These are phyloP conservation scores for Pseudoscleropodium purum DNA, from an alignment of 225 moss, liverwort and hornwort species.

Conservation along the genomic window DNA sequence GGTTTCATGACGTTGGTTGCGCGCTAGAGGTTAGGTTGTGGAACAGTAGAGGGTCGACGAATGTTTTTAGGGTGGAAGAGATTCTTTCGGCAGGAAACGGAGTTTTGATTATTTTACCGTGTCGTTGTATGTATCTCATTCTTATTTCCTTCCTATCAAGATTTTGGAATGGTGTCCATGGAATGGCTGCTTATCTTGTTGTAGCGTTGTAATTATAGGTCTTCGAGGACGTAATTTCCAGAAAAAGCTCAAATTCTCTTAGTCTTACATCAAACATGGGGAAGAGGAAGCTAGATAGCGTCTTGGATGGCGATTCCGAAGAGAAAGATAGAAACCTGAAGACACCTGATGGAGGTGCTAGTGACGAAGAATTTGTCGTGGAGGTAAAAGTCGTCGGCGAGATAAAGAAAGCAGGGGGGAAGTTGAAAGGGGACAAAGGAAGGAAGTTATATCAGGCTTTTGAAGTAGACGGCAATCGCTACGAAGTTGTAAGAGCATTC, in stretches of 20 bases:
- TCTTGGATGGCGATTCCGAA: slow-evolving; percentile 27
- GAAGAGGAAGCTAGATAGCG: slow-evolving; percentile 39
- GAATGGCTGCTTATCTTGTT: background rate
- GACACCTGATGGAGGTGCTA: slow-evolving; percentile 30
- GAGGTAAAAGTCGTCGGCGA: slow-evolving; percentile 57
- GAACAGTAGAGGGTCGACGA: background rate
- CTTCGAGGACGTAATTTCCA: background rate
- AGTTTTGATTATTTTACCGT: background rate
- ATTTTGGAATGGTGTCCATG: background rate
- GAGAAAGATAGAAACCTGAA: slow-evolving; percentile 38
- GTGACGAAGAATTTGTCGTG: slow-evolving; percentile 44
- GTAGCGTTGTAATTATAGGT: background rate
- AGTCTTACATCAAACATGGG: slow-evolving; percentile 20
- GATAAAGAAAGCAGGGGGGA: slow-evolving; percentile 45
- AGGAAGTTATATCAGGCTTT: slow-evolving; percentile 42
- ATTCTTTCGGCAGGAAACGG: background rate
- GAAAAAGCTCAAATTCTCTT: background rate
- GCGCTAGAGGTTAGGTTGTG: background rate
- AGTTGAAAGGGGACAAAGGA: slow-evolving; percentile 43
- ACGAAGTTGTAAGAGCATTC: slow-evolving; percentile 43
- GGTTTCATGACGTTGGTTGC: background rate
- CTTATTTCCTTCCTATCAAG: background rate
- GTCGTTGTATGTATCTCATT: background rate
- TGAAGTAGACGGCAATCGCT: slow-evolving; percentile 54
- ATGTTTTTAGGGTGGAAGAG: background rate